Conservation (phyloP, 208 protist genomes). For the Trypanosoma lewisi region DNA sequence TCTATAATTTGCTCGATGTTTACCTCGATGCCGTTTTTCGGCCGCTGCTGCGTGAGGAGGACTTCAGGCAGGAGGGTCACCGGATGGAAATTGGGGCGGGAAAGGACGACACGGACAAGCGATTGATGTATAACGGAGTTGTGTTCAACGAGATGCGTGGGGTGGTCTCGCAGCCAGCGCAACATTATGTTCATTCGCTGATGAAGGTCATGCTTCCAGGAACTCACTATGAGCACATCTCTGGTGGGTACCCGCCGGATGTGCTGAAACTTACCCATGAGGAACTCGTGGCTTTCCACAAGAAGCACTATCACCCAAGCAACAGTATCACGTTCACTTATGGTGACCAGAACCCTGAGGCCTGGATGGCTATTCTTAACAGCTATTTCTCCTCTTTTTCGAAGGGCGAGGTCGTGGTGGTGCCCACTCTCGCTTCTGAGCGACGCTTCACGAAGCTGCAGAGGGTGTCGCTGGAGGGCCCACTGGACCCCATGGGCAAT, state of each 20-base stretch:
- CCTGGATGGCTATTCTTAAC: conserved; percentile 68
- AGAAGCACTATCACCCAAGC: conserved; percentile 88
- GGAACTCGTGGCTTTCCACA: conserved; percentile 87
- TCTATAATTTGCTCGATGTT: conserved; percentile 90
- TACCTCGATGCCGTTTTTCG: conserved; percentile 94
- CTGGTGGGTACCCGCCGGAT: conserved; percentile 87
- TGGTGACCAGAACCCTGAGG: conserved; percentile 70
- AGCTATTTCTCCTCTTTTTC: conserved; percentile 64
- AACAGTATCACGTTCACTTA: conserved; percentile 92
- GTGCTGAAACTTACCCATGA: conserved; percentile 87
- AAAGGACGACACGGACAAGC: conserved; percentile 17
- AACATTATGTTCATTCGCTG: conserved; percentile 68
- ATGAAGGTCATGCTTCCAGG: conserved; percentile 80
- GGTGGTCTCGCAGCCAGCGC: conserved; percentile 81
- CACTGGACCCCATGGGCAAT: conserved; percentile 84
- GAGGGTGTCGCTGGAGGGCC: conserved; percentile 56
- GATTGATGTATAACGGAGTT: conserved; percentile 87
- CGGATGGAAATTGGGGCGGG: conserved; percentile 76
- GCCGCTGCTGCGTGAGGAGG: conserved; percentile 84
- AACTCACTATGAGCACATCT: conserved; percentile 89
- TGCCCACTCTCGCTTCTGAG: conserved; percentile 56
- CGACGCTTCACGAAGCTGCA: conserved; percentile 49
- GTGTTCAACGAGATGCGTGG: conserved; percentile 96
- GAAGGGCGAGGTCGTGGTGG: conserved; percentile 31
- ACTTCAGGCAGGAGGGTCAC: conserved; percentile 92